Base-by-base conservation (phyloP, 805 yeast species). In the Yueomyces sinensis region DNA sequence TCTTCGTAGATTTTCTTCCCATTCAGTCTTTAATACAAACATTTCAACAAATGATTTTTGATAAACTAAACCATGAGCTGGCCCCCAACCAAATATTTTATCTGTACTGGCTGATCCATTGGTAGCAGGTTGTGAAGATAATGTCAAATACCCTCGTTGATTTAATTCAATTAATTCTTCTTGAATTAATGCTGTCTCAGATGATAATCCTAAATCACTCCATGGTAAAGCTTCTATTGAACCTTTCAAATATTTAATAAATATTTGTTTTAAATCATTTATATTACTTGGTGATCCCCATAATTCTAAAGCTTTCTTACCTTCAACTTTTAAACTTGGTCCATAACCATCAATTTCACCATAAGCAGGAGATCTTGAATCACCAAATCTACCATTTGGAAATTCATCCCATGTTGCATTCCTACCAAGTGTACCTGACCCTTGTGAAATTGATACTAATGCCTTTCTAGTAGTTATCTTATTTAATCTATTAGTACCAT, bases 301-400 rank as follows among this genome's bases (percentile, higher is more conserved):
- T 15, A 74, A 63, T 35, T 71, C 72, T 33, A 68, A 62, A 1
- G 93, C 93, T 48, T 68, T 72, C 27, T 70, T 65, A 11, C 75
- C 68, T 6, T 78, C 70, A 4, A 83, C 76, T 50, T 87, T 87
- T 47, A 91, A 69, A 3, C 81, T 73, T 0, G 96, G 95, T 2
- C 97, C 97, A 55, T 89, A 91, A 22, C 97, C 97, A 55, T 87
- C 96, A 47, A 89, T 83, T 60, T 89, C 96, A 64, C 97, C 98
- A 58, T 82, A 89, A 1, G 97, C 97, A 15, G 96, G 95, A 24
- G 95, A 83, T 48, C 91, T 68, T 0, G 95, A 82, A 59, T 86
- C 94, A 61, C 96, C 94, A 56, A 83, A 84, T 61, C 97, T 70
- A 52, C 96, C 95, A 58, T 87, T 84, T 19, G 95, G 91, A 58